Evolutionary conservation across 495 filamentous ascomycete species (phyloP).

Genomic region (Hyaloscypha hepaticicola): DNA sequence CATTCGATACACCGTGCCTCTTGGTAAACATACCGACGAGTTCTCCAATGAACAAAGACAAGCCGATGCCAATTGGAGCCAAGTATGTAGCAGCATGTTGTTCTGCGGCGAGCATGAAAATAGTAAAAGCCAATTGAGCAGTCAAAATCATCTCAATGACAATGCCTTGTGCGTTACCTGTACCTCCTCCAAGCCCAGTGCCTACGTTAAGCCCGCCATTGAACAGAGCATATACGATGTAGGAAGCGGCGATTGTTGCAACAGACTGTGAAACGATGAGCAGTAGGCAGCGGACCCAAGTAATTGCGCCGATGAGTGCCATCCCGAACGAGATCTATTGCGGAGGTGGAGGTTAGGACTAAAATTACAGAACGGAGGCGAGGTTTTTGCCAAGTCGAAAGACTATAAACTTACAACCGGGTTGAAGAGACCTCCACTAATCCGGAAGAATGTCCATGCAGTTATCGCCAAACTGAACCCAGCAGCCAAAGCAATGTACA

Average conservation of each 20-base stretch:
- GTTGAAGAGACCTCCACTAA: slow-evolving; percentile 65
- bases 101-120: slow-evolving; percentile 60
- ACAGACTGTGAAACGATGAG: slow-evolving; percentile 56
- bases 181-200: slow-evolving; percentile 43
- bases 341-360: background rate
- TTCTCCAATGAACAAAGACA: slow-evolving; percentile 52
- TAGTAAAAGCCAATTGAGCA: slow-evolving; percentile 50
- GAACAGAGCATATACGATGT: slow-evolving; percentile 51
- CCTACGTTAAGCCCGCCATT: slow-evolving; percentile 47
- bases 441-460: slow-evolving; percentile 65
- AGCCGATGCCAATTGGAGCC: slow-evolving; percentile 54
- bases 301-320: slow-evolving; percentile 56
- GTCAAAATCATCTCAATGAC: slow-evolving; percentile 58
- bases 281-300: slow-evolving; percentile 45
- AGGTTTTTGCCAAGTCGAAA: slow-evolving; percentile 15
- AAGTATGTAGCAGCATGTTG: slow-evolving; percentile 53
- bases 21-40: slow-evolving; percentile 38
- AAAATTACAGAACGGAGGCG: background rate
- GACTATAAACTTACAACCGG: slow-evolving; percentile 49
- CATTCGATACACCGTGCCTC: background rate
- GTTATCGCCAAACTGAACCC: slow-evolving; percentile 62
- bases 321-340: slow-evolving; percentile 54
- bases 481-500: slow-evolving; percentile 63
- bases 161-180: slow-evolving; percentile 48
- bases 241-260: slow-evolving; percentile 55